These are phyloP conservation scores for Collybia sp. DNA, from an alignment of 768 basidiomycete genomes.

Conservation along the genomic window DNA sequence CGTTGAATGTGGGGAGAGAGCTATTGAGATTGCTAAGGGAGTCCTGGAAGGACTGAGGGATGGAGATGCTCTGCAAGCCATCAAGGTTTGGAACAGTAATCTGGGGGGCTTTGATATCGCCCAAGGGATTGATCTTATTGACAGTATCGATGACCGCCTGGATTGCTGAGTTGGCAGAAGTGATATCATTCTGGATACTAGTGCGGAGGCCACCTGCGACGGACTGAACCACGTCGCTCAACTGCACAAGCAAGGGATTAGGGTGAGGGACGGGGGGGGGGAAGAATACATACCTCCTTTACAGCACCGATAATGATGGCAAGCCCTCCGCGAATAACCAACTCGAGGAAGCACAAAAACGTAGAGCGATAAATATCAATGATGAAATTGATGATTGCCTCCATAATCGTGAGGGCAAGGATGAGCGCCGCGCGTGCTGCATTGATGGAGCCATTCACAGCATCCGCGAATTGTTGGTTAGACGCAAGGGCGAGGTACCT, in stretches of 20 bases:
- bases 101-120: constrained; percentile 62
- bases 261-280: background rate
- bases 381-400: constrained; percentile 86
- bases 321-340: constrained; percentile 79
- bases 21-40: constrained; percentile 73
- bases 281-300: constrained; percentile 55
- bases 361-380: constrained; percentile 91
- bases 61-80: constrained; percentile 69
- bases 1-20: constrained; percentile 73
- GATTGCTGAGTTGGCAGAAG: constrained; percentile 64
- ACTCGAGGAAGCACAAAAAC: constrained; percentile 89
- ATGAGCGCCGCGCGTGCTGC: constrained; percentile 72
- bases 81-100: constrained; percentile 74
- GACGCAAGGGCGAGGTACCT: constrained; percentile 83
- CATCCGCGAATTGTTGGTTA: constrained; percentile 73
- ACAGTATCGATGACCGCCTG: constrained; percentile 56
- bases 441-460: constrained; percentile 75
- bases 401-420: constrained; percentile 77
- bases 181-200: constrained; percentile 67
- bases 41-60: constrained; percentile 75
- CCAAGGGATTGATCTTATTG: constrained; percentile 75
- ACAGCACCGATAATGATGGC: constrained; percentile 79
- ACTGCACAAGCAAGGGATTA: constrained; percentile 32
- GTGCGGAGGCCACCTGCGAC: constrained; percentile 60
- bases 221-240: constrained; percentile 62